Evolutionary conservation across 2,329 filamentous ascomycete genomes (phyloP).

Genomic region (Thermothelomyces thermophilus): DNA sequence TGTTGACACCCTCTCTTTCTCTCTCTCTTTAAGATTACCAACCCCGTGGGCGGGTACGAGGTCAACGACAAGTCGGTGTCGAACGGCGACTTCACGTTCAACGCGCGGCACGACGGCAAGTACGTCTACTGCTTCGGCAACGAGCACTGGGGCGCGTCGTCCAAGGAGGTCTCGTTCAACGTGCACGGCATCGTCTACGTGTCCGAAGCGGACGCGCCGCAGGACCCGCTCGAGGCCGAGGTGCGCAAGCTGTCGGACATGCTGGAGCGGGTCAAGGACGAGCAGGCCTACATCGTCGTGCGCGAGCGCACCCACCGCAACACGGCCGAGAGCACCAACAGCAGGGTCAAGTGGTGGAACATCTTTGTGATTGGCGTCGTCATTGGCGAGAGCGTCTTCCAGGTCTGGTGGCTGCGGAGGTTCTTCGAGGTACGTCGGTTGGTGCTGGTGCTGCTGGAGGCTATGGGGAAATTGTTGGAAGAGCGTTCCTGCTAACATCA

Average conservation of each 20-base stretch:
- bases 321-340: slow-evolving; percentile 97
- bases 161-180: slow-evolving; percentile 98
- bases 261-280: slow-evolving; percentile 88
- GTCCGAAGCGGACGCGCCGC: slow-evolving; percentile 72
- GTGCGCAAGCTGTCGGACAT: slow-evolving; percentile 80
- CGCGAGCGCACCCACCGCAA: slow-evolving; percentile 95
- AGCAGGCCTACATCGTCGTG: slow-evolving; percentile 93
- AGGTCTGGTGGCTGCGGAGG: slow-evolving; percentile 98
- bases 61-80: slow-evolving; percentile 74
- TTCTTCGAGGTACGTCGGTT: slow-evolving; percentile 92
- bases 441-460: too few relatives aligned
- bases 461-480: too few relatives aligned
- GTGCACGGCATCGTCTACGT: slow-evolving; percentile 98
- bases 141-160: slow-evolving; percentile 92
- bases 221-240: slow-evolving; percentile 87
- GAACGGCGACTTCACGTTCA: slow-evolving; percentile 90
- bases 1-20: neutral
- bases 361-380: slow-evolving; percentile 89
- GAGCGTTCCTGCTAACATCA: slow-evolving; percentile 5
- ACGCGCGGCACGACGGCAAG: slow-evolving; percentile 75
- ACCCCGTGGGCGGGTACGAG: slow-evolving; percentile 69
- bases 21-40: slow-evolving; percentile 59
- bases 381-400: slow-evolving; percentile 88
- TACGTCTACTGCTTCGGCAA: slow-evolving; percentile 99
- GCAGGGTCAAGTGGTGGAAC: slow-evolving; percentile 99